Evolutionary conservation across 495 filamentous ascomycete species (phyloP).

Genomic region (Penicillium canescens): DNA sequence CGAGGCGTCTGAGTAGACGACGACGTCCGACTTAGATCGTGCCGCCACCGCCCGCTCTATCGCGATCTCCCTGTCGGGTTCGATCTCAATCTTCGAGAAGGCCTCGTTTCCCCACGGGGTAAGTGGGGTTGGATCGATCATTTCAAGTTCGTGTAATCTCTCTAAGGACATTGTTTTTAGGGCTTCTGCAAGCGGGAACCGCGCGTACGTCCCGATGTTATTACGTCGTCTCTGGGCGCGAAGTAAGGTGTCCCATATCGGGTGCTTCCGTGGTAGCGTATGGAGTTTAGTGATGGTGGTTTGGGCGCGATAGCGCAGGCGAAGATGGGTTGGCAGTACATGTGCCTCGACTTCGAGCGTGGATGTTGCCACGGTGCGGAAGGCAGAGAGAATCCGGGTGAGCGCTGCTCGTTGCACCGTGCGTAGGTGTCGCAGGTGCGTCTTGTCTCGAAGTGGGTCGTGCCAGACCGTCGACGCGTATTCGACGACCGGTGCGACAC

Average conservation of each 20-base stretch:
- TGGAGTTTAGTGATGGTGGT: background rate
- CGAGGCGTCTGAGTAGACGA: conserved; percentile 14
- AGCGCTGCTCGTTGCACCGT: background rate
- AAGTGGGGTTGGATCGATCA: conserved; percentile 18
- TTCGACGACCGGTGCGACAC: conserved; percentile 16
- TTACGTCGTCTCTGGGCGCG: conserved; percentile 14
- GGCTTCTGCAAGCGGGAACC: conserved; percentile 18
- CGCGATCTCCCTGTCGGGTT: conserved; percentile 14
- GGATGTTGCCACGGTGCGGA: background rate
- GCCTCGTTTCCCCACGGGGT: conserved; percentile 8
- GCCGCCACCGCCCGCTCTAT: conserved; percentile 2
- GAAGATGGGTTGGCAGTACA: background rate
- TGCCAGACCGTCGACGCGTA: no score
- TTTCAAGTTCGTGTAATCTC: conserved; percentile 16
- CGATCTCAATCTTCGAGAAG: conserved; percentile 18
- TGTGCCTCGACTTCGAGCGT: background rate
- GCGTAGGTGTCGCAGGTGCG: no score
- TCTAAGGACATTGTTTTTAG: conserved; percentile 16
- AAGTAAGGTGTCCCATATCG: conserved; percentile 2
- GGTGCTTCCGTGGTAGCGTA: conserved; percentile 4
- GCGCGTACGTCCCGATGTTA: conserved; percentile 2
- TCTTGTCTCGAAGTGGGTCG: no score
- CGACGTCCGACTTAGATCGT: conserved; percentile 1
- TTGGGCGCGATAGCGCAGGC: background rate
- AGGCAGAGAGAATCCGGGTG: background rate